Evolutionary conservation across 2,329 filamentous ascomycete genomes (phyloP).

Genomic region (Fusarium anguioides): DNA sequence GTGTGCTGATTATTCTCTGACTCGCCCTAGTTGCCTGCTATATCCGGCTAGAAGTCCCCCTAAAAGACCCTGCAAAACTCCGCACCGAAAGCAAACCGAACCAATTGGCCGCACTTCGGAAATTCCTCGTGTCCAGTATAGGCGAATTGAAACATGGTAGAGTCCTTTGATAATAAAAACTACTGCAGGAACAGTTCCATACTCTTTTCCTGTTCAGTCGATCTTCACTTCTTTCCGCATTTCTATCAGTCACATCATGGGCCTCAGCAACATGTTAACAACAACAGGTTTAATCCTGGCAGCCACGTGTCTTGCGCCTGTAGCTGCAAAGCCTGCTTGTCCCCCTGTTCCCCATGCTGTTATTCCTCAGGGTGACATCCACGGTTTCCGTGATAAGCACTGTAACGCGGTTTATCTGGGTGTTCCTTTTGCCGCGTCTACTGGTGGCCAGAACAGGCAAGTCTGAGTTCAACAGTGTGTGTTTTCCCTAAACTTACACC

Average conservation of each 20-base stretch:
- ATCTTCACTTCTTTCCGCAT: conserved; percentile 29
- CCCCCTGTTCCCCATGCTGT: conserved; percentile 16
- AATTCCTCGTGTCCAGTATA: conserved; percentile 8
- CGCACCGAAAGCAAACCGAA: neutral
- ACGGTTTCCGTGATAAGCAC: conserved; percentile 51
- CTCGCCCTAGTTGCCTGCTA: neutral
- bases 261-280: conserved; percentile 21
- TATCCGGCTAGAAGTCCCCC: neutral
- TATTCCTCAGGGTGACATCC: conserved; percentile 48
- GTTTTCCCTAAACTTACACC: conserved; percentile 6
- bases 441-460: conserved; percentile 52
- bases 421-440: conserved; percentile 54
- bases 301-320: conserved; percentile 20
- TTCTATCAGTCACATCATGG: conserved; percentile 29
- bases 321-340: neutral
- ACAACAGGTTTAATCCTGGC: conserved; percentile 31
- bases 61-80: neutral
- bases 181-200: neutral
- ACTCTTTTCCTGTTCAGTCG: conserved; percentile 2
- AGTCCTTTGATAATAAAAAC: neutral
- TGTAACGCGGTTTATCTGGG: conserved; percentile 52
- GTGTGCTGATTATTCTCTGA: too few relatives aligned
- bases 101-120: conserved; percentile 8
- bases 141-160: neutral
- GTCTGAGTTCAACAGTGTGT: neutral